Conservation (phyloP, 2,329 filamentous ascomycete species). For the Fusarium sp. region DNA sequence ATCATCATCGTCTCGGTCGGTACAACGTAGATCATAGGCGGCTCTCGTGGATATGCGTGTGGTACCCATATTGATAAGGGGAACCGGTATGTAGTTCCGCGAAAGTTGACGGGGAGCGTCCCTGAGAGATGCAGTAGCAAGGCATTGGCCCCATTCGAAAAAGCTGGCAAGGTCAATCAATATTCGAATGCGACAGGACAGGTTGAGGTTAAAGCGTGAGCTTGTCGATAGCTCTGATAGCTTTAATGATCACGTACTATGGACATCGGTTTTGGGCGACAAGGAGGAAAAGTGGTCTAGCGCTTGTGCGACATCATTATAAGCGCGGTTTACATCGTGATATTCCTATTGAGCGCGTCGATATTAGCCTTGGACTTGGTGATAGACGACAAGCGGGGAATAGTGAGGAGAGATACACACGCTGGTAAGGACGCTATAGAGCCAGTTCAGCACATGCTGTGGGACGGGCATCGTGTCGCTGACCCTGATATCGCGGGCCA, state of each 20-base stretch:
- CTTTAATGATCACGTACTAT: conserved; percentile 70
- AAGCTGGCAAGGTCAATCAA: conserved; percentile 66
- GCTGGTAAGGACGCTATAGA: conserved; percentile 88
- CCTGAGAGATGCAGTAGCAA: conserved; percentile 88
- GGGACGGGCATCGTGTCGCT: conserved; percentile 73
- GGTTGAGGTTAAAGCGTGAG: conserved; percentile 21
- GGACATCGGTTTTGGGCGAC: conserved; percentile 89
- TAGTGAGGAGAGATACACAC: conserved; percentile 56
- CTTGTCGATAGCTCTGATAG: conserved; percentile 46
- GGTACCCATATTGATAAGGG: conserved; percentile 94
- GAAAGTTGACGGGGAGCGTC: conserved; percentile 90
- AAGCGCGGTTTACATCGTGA: conserved; percentile 89
- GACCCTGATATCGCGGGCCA: background rate
- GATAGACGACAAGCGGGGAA: conserved; percentile 15
- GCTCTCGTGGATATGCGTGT: conserved; percentile 85
- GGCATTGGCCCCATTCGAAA: conserved; percentile 86
- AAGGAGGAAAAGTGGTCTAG: conserved; percentile 84
- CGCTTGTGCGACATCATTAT: conserved; percentile 87
- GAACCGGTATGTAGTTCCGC: conserved; percentile 89
- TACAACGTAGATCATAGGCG: conserved; percentile 88
- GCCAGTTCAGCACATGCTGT: conserved; percentile 92
- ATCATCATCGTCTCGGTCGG: conserved; percentile 90
- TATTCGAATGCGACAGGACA: conserved; percentile 14
- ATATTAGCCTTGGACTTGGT: conserved; percentile 17
- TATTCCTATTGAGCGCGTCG: conserved; percentile 76